Evolutionary conservation across 148 eudicot species (phyloP).

Genomic region (Arbutus unedo): DNA sequence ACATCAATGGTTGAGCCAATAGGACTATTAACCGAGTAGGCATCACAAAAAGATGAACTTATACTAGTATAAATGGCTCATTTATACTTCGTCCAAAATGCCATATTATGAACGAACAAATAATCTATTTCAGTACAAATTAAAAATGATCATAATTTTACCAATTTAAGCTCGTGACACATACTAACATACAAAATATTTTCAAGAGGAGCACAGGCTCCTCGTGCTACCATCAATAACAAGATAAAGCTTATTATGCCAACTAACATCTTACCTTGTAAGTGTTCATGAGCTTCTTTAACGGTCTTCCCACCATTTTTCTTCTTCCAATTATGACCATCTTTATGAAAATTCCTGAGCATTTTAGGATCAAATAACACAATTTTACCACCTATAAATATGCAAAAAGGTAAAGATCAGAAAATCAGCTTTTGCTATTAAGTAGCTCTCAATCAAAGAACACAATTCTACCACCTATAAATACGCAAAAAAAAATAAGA

Average conservation of each 20-base stretch:
- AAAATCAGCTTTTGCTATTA: too few relatives aligned
- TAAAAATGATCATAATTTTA: neutral
- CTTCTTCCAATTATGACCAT: constrained; percentile 97
- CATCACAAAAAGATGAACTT: too few relatives aligned
- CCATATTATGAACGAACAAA: neutral
- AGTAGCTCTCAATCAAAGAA: too few relatives aligned
- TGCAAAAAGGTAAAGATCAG: too few relatives aligned
- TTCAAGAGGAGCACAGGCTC: neutral
- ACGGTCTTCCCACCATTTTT: constrained; percentile 95
- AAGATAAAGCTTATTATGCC: neutral
- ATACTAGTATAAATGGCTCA: too few relatives aligned
- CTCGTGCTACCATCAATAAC: constrained; percentile 12
- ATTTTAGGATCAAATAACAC: too few relatives aligned
- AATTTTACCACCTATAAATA: too few relatives aligned
- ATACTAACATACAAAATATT: neutral
- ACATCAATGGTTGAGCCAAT: too few relatives aligned
- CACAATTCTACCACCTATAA: constrained; percentile 75
- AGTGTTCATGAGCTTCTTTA: constrained; percentile 97
- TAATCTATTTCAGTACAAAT: neutral
- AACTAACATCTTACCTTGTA: constrained; percentile 59
- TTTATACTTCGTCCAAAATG: neutral
- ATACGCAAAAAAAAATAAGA: constrained; percentile 9
- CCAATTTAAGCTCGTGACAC: constrained; percentile 2
- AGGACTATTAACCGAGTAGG: too few relatives aligned
- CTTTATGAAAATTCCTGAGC: constrained; percentile 90